Evolutionary conservation across 1,139 yeast genomes (phyloP).

Genomic region (Protomyces lactucae-debilis): DNA sequence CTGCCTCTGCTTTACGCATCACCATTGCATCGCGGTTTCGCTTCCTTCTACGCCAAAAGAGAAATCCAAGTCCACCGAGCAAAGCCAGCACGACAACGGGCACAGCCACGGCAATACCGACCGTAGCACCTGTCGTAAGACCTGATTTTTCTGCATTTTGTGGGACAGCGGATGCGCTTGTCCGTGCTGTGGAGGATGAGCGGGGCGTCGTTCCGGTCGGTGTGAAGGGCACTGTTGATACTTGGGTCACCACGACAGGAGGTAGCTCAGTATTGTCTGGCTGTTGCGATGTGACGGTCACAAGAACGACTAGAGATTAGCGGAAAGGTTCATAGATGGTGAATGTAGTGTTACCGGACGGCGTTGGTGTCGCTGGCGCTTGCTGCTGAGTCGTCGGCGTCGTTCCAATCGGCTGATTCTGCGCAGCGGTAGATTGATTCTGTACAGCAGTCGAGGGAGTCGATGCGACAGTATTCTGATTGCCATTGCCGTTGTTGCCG

Average conservation of each 20-base stretch:
- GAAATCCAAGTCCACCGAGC: conserved; percentile 26
- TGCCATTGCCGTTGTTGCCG: background rate
- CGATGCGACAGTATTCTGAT: background rate
- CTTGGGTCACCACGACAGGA: conserved; percentile 19
- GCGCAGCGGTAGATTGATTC: background rate
- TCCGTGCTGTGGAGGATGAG: conserved; percentile 4
- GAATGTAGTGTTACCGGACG: background rate
- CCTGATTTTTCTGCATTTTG: background rate
- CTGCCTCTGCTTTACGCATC: conserved; percentile 31
- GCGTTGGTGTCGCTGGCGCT: background rate
- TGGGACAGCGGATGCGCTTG: background rate
- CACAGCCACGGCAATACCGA: conserved; percentile 23
- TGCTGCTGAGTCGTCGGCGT: background rate
- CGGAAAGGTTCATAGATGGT: background rate
- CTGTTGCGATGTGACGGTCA: conserved; percentile 19
- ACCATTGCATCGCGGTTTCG: conserved; percentile 25
- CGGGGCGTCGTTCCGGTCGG: background rate
- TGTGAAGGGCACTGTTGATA: conserved; percentile 18
- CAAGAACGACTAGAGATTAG: conserved; percentile 4
- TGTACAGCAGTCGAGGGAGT: background rate
- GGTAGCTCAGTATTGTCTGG: background rate
- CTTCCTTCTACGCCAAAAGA: conserved; percentile 30
- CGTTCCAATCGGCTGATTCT: background rate
- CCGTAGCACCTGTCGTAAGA: conserved; percentile 18
- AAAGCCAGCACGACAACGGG: conserved; percentile 30